phyloP scores from a whole-genome alignment of 2,329 filamentous ascomycete species.

The Tolypocladium nubicola region DNA sequence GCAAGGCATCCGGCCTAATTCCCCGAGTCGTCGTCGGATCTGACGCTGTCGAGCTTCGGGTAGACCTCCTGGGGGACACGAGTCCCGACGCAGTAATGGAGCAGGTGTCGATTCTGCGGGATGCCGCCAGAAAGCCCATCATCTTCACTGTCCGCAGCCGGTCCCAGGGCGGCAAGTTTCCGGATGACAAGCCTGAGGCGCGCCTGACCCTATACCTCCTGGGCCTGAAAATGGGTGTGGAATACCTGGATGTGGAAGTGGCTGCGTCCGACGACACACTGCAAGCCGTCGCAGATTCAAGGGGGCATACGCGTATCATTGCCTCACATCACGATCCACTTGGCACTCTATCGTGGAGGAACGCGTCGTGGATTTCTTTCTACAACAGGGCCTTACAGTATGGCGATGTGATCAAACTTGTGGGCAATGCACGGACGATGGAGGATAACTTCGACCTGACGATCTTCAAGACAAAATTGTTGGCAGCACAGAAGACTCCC shows the following conservation, averaged over 20 bases:
- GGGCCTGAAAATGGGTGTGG: constrained; percentile 73
- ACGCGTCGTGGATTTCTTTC: constrained; percentile 82
- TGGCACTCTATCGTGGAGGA: constrained; percentile 73
- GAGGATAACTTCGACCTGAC: constrained; percentile 82
- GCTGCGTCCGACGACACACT: constrained; percentile 71
- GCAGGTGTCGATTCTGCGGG: constrained; percentile 72
- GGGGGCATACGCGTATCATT: constrained; percentile 72
- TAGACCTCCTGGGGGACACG: constrained; percentile 75
- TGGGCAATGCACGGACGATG: constrained; percentile 65
- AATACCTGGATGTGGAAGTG: constrained; percentile 91
- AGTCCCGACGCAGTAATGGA: constrained; percentile 67
- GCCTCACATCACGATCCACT: constrained; percentile 89
- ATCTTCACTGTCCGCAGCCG: constrained; percentile 87
- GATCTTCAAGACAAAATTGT: constrained; percentile 70
- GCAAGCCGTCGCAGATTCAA: constrained; percentile 52
- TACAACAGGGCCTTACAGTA: constrained; percentile 87
- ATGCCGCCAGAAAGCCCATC: constrained; percentile 62
- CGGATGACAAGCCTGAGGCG: constrained; percentile 61
- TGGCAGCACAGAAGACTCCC: constrained; percentile 63
- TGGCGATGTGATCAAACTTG: constrained; percentile 89
- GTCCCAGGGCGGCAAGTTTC: constrained; percentile 80
- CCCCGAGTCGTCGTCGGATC: constrained; percentile 69
- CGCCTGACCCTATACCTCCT: constrained; percentile 66
- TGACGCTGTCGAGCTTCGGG: constrained; percentile 89
- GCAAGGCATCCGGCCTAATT: constrained; percentile 51